phyloP scores from a whole-genome alignment of 2,329 filamentous ascomycete species.

The Tolypocladium endophyticum region DNA sequence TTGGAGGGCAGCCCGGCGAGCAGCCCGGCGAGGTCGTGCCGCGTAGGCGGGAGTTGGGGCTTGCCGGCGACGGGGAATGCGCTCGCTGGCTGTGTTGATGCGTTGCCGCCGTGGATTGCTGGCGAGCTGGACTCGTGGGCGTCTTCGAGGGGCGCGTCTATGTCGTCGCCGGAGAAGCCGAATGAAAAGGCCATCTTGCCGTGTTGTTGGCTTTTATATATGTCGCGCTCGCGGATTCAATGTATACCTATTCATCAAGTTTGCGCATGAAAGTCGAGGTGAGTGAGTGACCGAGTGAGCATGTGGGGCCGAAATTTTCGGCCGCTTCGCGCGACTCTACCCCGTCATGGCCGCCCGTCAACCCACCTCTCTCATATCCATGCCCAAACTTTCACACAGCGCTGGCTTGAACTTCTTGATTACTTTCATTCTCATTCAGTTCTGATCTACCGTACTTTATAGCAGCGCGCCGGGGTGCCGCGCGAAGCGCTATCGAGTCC shows the following conservation, averaged over 20 bases:
- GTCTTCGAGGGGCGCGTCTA: slow-evolving; percentile 30
- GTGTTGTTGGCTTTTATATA: background rate
- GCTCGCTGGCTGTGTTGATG: slow-evolving; percentile 20
- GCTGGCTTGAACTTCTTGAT: background rate
- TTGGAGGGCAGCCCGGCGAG: slow-evolving; percentile 58
- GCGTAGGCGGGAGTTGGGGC: slow-evolving; percentile 43
- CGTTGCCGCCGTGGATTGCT: background rate
- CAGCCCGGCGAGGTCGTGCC: slow-evolving; percentile 39
- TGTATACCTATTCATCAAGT: background rate
- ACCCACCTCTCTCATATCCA: background rate
- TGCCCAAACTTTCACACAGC: background rate
- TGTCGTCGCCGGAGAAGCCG: slow-evolving; percentile 53
- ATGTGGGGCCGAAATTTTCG: background rate
- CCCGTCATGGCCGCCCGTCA: background rate
- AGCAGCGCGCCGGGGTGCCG: background rate
- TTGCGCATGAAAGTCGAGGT: background rate
- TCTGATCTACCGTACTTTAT: background rate
- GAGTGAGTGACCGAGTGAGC: background rate
- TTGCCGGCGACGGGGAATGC: slow-evolving; percentile 55
- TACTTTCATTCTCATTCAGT: background rate
- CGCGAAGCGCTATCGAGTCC: background rate
- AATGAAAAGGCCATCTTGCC: slow-evolving; percentile 44
- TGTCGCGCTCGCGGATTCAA: background rate
- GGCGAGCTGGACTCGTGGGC: background rate
- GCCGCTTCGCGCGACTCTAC: background rate